A percentile compares a stretch with the other conserved stretches of the same genome.
Conservation (phyloP, 2,329 filamentous ascomycete genomes). For the Colletotrichum sp. region DNA sequence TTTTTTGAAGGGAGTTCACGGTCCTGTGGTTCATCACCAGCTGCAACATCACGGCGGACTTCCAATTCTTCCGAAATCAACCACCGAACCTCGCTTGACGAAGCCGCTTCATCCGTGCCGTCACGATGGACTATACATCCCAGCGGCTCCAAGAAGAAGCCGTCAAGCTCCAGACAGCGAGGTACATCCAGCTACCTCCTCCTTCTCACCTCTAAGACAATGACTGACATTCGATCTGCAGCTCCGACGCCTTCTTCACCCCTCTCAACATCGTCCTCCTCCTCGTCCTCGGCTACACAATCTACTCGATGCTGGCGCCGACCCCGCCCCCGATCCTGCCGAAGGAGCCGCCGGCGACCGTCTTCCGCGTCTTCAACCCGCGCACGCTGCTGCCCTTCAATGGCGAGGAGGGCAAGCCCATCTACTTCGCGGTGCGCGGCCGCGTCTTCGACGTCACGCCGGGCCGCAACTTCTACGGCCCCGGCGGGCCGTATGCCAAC, state of each 20-base stretch:
- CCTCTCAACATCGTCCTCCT: slow-evolving; percentile 69
- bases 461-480: slow-evolving; percentile 94
- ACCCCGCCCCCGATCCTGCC: slow-evolving; percentile 51
- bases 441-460: slow-evolving; percentile 88
- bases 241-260: slow-evolving; percentile 52
- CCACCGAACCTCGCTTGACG: not conserved
- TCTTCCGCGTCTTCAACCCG: slow-evolving; percentile 76
- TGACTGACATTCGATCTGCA: slow-evolving; percentile 18
- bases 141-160: slow-evolving; percentile 61
- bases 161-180: slow-evolving; percentile 41
- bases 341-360: slow-evolving; percentile 59
- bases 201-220: not conserved
- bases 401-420: slow-evolving; percentile 73
- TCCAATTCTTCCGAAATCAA: not conserved
- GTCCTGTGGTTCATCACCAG: not conserved
- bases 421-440: slow-evolving; percentile 91
- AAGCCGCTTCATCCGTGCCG: not conserved
- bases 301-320: slow-evolving; percentile 61
- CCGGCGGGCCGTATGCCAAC: slow-evolving; percentile 92
- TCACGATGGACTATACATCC: slow-evolving; percentile 62
- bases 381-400: slow-evolving; percentile 85
- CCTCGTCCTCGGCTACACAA: slow-evolving; percentile 60
- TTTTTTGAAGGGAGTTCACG: not conserved
- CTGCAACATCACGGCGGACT: not conserved
- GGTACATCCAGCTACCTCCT: slow-evolving; percentile 31